These are phyloP conservation scores for Diaporthe vexans DNA, from an alignment of 2,329 filamentous ascomycete genomes.

Conservation along the genomic window DNA sequence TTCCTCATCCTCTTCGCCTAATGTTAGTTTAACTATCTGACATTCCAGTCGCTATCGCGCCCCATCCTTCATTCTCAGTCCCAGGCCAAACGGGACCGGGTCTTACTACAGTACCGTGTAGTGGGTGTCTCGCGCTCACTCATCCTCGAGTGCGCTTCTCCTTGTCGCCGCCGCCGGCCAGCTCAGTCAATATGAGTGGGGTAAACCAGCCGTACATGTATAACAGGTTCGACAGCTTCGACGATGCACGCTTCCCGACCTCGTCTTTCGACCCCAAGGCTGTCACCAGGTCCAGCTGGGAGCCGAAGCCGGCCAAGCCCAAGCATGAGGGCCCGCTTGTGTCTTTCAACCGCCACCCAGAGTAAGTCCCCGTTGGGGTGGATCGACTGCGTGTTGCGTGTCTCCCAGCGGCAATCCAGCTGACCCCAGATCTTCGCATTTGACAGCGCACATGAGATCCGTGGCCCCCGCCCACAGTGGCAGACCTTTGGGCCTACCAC, in stretches of 20 bases:
- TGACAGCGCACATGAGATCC: conserved; percentile 71
- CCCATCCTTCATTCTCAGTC: no score
- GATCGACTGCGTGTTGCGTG: neutral
- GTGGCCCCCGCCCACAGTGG: conserved; percentile 72
- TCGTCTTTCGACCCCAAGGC: conserved; percentile 87
- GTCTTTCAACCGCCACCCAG: conserved; percentile 87
- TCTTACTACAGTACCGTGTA: neutral
- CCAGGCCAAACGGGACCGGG: neutral
- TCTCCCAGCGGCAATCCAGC: conserved; percentile 2
- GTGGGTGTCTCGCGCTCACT: neutral
- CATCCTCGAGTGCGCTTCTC: neutral
- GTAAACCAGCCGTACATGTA: conserved; percentile 78
- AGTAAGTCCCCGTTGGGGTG: conserved; percentile 66
- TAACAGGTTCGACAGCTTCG: conserved; percentile 60
- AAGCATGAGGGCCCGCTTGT: conserved; percentile 83
- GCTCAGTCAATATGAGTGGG: conserved; percentile 47
- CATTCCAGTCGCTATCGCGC: conserved; percentile 21
- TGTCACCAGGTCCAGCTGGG: conserved; percentile 83
- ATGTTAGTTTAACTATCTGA: conserved; percentile 11
- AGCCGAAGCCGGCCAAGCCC: conserved; percentile 71
- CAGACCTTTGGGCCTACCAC: conserved; percentile 77
- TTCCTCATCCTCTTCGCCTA: neutral
- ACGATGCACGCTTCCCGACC: conserved; percentile 65
- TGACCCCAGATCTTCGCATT: conserved; percentile 33
- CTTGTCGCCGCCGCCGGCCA: neutral